Evolutionary conservation across 768 basidiomycete species (phyloP), one percentile per base, ranked within the genome.

Genomic region (Trametes villosa): DNA sequence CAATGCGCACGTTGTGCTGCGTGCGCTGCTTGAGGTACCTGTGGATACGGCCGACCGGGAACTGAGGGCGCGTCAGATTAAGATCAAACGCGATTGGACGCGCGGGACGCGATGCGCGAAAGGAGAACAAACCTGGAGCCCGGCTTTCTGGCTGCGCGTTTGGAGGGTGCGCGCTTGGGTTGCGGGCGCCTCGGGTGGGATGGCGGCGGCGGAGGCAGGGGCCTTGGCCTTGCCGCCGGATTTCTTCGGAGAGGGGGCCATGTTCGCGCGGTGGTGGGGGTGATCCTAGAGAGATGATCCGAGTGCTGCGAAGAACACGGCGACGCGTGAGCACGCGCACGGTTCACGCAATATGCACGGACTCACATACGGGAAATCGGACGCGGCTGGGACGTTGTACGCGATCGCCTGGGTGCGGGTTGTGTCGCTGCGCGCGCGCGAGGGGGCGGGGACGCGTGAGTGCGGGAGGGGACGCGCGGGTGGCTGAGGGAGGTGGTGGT

Each of bases 1-100:
- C 96, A 65, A 98, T 94, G 36, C 95, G 90, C 54, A 96, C 88
- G 71, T 95, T 96, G 76, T 96, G 89, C 72, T 94, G 92, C 18
- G 93, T 96, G 65, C 91, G 85, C 71, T 89, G 89, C 74, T 97
- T 95, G 66, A 97, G 78, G 77, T 92, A 96, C 79, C 96, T 86
- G 73, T 98, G 96, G 57, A 97, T 95, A 92, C 95, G 95, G 51
- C 95, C 94, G 45, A 97, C 96, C 36, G 95, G 94, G 75, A 97
- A 97, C 94, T 95, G 53, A 5, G 22, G 13, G 18, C 33, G 33
- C 33, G 33, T 13, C 8, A 7, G 33, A 7, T 34, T 34, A 34
- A 34, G 18, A 31, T 17, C 27, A 3, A 24, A 18, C 27, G 26
- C 17, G 9, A 18, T 18, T 4, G 27, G 8, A n/a, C 15, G 18